Base-by-base conservation (phyloP, 2,329 filamentous ascomycete species). In the Colletotrichum higginsianum region DNA sequence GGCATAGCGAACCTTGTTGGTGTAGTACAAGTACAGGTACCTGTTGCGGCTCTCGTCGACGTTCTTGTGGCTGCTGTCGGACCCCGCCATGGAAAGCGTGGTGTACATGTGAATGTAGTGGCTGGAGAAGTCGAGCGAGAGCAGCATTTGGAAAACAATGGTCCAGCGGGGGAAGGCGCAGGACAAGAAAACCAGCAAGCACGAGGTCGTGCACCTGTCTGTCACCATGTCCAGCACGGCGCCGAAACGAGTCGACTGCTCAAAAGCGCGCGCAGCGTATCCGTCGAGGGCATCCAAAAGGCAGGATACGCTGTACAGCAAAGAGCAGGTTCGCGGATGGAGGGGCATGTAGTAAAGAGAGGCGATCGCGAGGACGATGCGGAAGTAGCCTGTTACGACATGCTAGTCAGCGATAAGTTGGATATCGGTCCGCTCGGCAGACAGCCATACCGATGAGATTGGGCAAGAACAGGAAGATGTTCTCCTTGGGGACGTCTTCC, bases 101-200 rank as follows among this genome's bases (percentile, higher is more conserved):
- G 95, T 94, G 81, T 97, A 98, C 96, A 99, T 99, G 85, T 99
- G 96, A 87, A 98, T 96, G 81, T 98, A 99, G 83, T 99, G 96
- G 81, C 95, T 98, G 38, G 96, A 93, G 75, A 99, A 88, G 83
- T 99, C 96, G 77, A 99, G 85, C 66, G 93, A 93, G 82, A 99
- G 98, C 79, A 99, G 85, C 55, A 92, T 90, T 86, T 99, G 96
- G 88, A 99, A 99, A 71, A 98, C 80, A 76, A 98, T 95, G 75
- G 94, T 92, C 92, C 94, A 98, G 68, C 95, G 90, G 5, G 96
- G 96, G 84, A 97, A 99, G 23, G 96, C 96, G 16, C 94, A 97
- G 50, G 94, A 94, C 74, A 99, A 85, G 86, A 98, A 99, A 61
- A 98, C 95, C 60, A 99, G 90, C 77, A 99, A 85, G 82, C 96